phyloP scores from a whole-genome alignment of 1,284 basidiomycete species.

The Rhizoctonia solani region DNA sequence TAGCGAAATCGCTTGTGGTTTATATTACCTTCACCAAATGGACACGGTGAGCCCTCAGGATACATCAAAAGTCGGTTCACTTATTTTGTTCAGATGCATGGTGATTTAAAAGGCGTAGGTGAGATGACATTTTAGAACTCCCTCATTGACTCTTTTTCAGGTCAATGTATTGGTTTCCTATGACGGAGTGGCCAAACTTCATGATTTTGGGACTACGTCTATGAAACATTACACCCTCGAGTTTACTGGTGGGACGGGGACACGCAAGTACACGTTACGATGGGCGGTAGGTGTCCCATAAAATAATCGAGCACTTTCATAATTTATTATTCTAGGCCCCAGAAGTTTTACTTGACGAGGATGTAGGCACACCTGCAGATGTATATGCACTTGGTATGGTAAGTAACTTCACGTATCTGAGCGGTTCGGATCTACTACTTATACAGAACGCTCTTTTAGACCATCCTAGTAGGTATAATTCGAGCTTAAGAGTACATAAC shows the following conservation, averaged over 20 bases:
- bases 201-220: slow-evolving; percentile 3
- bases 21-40: slow-evolving; percentile 7
- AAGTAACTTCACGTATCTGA: background rate
- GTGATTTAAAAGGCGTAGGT: slow-evolving; percentile 17
- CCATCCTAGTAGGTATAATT: background rate
- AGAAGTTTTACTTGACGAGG: background rate
- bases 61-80: background rate
- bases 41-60: background rate
- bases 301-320: background rate
- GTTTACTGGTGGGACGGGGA: background rate
- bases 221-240: background rate
- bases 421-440: background rate
- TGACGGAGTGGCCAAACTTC: background rate
- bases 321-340: background rate
- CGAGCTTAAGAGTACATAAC: background rate
- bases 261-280: background rate
- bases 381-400: slow-evolving; percentile 29
- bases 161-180: slow-evolving; percentile 6
- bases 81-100: background rate
- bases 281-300: slow-evolving; percentile 2
- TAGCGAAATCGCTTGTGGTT: background rate
- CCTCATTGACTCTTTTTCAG: background rate
- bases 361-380: background rate
- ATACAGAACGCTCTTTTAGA: slow-evolving; percentile 3
- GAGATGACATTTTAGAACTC: background rate